Evolutionary conservation across 345 rosid species (phyloP).

Genomic region (Linum usitatissimum): DNA sequence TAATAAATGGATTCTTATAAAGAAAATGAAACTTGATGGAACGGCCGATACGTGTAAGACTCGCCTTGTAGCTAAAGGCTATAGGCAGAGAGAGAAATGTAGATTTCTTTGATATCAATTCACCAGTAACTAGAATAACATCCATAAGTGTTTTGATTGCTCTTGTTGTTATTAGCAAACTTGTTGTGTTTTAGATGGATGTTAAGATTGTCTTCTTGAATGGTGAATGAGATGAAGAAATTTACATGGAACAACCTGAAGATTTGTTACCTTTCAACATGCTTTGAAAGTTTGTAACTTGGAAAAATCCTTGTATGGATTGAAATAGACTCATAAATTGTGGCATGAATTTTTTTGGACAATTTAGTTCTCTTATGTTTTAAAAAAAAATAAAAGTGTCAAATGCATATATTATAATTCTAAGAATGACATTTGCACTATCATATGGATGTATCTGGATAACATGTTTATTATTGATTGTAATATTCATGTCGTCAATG

Average conservation of each 20-base stretch:
- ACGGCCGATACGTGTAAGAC: not conserved
- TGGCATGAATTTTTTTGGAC: slow-evolving; percentile 2
- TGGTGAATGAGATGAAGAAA: not conserved
- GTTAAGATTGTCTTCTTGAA: not conserved
- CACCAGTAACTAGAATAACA: not conserved
- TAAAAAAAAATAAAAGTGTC: not conserved
- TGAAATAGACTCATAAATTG: not conserved
- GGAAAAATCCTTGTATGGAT: not conserved
- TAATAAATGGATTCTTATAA: not conserved
- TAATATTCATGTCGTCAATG: not conserved
- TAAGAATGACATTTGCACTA: not conserved
- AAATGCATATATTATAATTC: slow-evolving; percentile 1
- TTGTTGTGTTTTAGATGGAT: not conserved
- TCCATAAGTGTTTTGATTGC: not conserved
- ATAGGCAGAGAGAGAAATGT: too few species aligned
- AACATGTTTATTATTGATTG: not conserved
- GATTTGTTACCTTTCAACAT: not conserved
- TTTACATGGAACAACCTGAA: not conserved
- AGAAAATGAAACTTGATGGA: slow-evolving; percentile 2
- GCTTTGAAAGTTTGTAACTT: slow-evolving; percentile 3
- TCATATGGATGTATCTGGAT: slow-evolving; percentile 7
- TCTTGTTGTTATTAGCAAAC: not conserved
- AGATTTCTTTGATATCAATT: not conserved
- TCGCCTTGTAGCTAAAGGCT: not conserved
- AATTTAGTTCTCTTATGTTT: not conserved